Base-by-base conservation (phyloP, 2,329 filamentous ascomycete species). In the Sporothrix pallida region DNA sequence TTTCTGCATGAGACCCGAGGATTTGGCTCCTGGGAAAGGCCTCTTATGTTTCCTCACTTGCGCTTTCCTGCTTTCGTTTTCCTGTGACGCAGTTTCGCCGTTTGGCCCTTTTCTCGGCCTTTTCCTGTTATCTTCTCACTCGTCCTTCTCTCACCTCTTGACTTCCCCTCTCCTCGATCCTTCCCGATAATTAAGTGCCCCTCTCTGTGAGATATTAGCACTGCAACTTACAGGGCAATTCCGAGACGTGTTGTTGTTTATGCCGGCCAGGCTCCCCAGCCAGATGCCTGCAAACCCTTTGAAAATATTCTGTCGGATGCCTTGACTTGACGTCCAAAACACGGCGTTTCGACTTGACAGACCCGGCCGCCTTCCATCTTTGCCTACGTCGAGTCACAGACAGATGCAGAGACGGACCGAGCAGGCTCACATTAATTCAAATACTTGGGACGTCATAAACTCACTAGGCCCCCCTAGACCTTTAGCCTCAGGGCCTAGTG, bases 21-120 rank as follows among this genome's bases (percentile, higher is more conserved):
- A 71, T 42, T 71, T 20, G 69, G 69, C 69, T 71, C 69, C 52
- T 60, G 69, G 69, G 52, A 71, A 26, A 46, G 31, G 69, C 69
- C 54, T 60, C 54, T 71, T 62, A 50, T 26, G 13, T 48, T 58
- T 46, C 31, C 48, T 54, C 8, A 3, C 15, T 42, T 17, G 10
- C 3, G 17, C 37, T 46, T 44, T 56, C 7, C 42, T 17, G 46
- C 37, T 71, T 48, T 20, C 46, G 52, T 48, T 48, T 23, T 1
- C 50, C 67, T 70, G 9, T 63, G 13, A 15, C 62, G 8, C 23
- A 13, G 23, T 17, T 26, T 67, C 42, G 42, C 62, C 10, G 13
- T 46, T 17, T 48, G n/a, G 42, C 62, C 17, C 12, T 20, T 26
- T 20, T 42, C 62, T 13, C 62, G 10, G 15, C 26, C 20, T 12